Evolutionary conservation across 441 rosid genomes (phyloP).

Genomic region (Cnidoscolus chayamansa): DNA sequence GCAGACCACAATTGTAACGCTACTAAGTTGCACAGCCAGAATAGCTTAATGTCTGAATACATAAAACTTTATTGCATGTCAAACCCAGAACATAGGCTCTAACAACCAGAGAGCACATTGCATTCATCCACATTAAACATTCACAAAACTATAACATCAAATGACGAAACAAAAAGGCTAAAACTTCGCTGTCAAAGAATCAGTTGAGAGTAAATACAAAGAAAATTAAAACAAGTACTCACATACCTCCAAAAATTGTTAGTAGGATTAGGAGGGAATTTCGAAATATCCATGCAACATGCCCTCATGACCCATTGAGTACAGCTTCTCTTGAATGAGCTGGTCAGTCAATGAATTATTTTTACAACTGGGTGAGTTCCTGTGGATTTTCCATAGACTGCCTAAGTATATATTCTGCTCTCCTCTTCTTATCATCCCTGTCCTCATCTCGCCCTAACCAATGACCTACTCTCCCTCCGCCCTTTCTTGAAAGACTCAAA

Average conservation of each 20-base stretch:
- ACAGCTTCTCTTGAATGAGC: slow-evolving; percentile 27
- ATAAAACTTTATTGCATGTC: slow-evolving; percentile 4
- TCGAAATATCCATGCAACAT: slow-evolving; percentile 22
- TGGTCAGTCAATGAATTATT: slow-evolving; percentile 25
- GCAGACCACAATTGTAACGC: background rate
- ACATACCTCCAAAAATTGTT: slow-evolving; percentile 41
- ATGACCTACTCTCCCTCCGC: slow-evolving; percentile 37
- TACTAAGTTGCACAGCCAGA: background rate
- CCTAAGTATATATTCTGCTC: slow-evolving; percentile 83
- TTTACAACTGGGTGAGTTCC: slow-evolving; percentile 80
- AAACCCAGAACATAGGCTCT: slow-evolving; percentile 4
- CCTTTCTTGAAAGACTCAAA: slow-evolving; percentile 50
- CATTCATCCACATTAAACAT: slow-evolving; percentile 18
- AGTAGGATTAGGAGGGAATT: slow-evolving; percentile 29
- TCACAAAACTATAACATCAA: background rate
- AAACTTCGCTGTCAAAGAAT: slow-evolving; percentile 37
- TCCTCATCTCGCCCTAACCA: slow-evolving; percentile 66
- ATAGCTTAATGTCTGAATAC: background rate
- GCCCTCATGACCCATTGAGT: slow-evolving; percentile 20
- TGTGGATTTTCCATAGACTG: slow-evolving; percentile 83
- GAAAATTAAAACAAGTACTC: slow-evolving; percentile 24
- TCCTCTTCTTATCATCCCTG: slow-evolving; percentile 91
- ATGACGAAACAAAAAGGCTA: slow-evolving; percentile 18
- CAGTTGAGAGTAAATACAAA: background rate
- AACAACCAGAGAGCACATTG: slow-evolving; percentile 11